phyloP scores from a whole-genome alignment of 2,329 filamentous ascomycete genomes.

The Dactylellina sp. region DNA sequence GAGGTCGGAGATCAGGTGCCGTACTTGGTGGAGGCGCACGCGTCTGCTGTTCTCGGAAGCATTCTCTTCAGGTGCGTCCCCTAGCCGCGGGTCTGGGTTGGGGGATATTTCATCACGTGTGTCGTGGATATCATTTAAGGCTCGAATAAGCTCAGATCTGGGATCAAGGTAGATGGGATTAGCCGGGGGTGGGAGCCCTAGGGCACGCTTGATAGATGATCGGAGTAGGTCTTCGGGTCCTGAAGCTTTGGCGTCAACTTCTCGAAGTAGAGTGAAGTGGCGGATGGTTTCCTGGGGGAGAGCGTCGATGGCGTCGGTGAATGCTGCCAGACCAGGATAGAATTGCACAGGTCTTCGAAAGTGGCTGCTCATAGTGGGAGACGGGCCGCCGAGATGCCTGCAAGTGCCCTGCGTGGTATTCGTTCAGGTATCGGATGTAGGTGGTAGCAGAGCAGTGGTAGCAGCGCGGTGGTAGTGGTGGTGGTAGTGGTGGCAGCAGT shows the following conservation, averaged over 20 bases:
- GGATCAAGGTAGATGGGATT: conserved; percentile 34
- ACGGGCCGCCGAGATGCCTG: not conserved
- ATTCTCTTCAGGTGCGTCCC: not conserved
- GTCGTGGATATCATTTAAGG: not conserved
- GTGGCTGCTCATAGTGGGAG: conserved; percentile 34
- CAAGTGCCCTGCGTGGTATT: too few species aligned
- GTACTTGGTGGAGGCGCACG: conserved; percentile 59
- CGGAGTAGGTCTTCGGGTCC: conserved; percentile 85
- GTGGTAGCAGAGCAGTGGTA: not conserved
- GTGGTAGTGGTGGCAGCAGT: not conserved
- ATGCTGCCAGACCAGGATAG: conserved; percentile 77
- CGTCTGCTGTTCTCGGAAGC: conserved; percentile 55
- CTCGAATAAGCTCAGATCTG: conserved; percentile 6
- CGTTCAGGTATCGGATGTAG: not conserved
- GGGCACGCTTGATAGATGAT: conserved; percentile 76
- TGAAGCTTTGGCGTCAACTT: conserved; percentile 97
- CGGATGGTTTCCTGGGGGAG: conserved; percentile 94
- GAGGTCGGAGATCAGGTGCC: conserved; percentile 65
- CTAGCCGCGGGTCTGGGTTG: not conserved
- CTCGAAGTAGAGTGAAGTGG: conserved; percentile 94
- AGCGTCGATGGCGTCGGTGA: conserved; percentile 90
- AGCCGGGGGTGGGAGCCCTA: conserved; percentile 16
- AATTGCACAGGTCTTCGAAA: conserved; percentile 63
- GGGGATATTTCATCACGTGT: not conserved
- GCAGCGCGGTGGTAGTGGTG: not conserved